Evolutionary conservation across 179 eudicot species (phyloP), one percentile per base, ranked within the genome.

Genomic region (Vitellaria paradoxa): DNA sequence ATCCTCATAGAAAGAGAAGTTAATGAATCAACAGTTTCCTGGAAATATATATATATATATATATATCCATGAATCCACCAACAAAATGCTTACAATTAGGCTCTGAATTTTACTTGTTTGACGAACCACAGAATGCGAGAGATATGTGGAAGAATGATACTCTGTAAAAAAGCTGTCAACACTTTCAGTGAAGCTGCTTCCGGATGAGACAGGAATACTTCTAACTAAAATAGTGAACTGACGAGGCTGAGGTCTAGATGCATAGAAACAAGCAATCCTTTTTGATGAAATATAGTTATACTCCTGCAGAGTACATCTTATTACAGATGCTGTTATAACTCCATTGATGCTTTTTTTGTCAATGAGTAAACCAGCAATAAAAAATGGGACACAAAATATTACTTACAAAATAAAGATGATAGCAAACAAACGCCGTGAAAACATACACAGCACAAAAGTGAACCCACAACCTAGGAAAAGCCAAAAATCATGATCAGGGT

Each of bases 221-320:
- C 95, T 92, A 79, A 94, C 94, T 80, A 96, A 82, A 80, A 96
- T 72, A 71, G 97, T 94, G 71, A 94, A 96, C 78, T 92, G 96
- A 80, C 85, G 87, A 30, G 96, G 93, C 84, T 82, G 90, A 79
- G 99, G 99, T 83, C 87, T 87, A 55, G 98, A 91, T 80, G 98
- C 86, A 82, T 84, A 86, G 80, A 92, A 96, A 74, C 64, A 92
- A 65, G 86, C 83, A 81, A 89, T 82, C 87, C 99, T 84, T 84
- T 88, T 94, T n/a, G 88, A 80, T 70, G 91, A 83, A 67, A 96
- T 81, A 80, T 89, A 91, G 61, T 87, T 79, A 78, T 89, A 94
- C 81, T 96, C 99, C 99, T 96, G 96, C 86, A 88, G 72, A 82
- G 74, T 24, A 77, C 15, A 56, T 75, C 30, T 7, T n/a, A 46